Conservation (phyloP, 352 stramenopile species). For the Pythium chondricola region DNA sequence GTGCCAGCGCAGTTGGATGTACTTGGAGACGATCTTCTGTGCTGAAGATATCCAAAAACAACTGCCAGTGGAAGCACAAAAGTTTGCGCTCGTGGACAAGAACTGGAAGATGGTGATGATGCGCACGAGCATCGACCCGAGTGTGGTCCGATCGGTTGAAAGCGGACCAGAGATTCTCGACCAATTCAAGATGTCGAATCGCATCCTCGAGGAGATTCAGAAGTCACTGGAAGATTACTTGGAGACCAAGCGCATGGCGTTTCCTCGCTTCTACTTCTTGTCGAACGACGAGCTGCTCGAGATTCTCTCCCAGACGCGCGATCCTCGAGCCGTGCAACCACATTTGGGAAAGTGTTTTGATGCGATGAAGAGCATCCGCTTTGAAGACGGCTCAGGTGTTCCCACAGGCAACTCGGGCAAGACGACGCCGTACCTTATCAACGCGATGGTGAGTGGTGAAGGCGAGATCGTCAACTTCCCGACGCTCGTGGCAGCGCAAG, state of each 20-base stretch:
- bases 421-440: slow-evolving; percentile 36
- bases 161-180: slow-evolving; percentile 66
- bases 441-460: slow-evolving; percentile 81
- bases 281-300: slow-evolving; percentile 91
- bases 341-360: slow-evolving; percentile 92
- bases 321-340: slow-evolving; percentile 85
- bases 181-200: slow-evolving; percentile 81
- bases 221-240: slow-evolving; percentile 91
- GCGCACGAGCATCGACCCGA: slow-evolving; percentile 65
- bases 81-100: slow-evolving; percentile 81
- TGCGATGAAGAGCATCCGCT: slow-evolving; percentile 89
- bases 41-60: slow-evolving; percentile 88
- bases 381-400: slow-evolving; percentile 35
- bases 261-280: slow-evolving; percentile 90
- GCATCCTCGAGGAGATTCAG: slow-evolving; percentile 87
- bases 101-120: slow-evolving; percentile 85
- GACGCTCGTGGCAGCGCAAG: slow-evolving; percentile 66
- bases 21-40: slow-evolving; percentile 86
- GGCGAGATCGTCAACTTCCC: slow-evolving; percentile 83
- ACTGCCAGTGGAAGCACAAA: slow-evolving; percentile 77
- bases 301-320: slow-evolving; percentile 87
- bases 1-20: slow-evolving; percentile 86
- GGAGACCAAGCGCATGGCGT: slow-evolving; percentile 90
- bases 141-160: slow-evolving; percentile 74
- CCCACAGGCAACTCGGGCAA: slow-evolving; percentile 33